Base-by-base conservation (phyloP, 306 rosid genomes). In the Cicer cuneatum region DNA sequence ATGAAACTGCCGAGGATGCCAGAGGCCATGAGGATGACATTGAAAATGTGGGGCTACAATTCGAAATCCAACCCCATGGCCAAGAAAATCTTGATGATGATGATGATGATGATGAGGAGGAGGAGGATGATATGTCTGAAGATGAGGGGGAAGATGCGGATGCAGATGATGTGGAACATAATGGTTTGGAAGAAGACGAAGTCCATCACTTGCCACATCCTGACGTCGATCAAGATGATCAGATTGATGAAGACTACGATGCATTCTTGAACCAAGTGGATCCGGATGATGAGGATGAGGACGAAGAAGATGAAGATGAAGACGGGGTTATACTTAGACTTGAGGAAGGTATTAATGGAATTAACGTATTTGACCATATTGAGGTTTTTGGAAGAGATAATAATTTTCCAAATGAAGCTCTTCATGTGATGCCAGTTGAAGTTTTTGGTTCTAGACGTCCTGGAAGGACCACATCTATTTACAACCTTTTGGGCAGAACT, bases 301-400 rank as follows among this genome's bases (percentile, higher is more conserved):
- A 93, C 13, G 81, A 77, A 15, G 98, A 93, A 0, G 98, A 93
- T 72, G 98, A 93, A 63, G 98, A 93, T 29, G 98, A 91, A 48
- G 96, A 93, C 82, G 97, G 93, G 71, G 98, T 93, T 54, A 89
- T 93, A 74, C 60, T 93, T 39, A 86, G 98, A 85, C 88, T 93
- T 66, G 98, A 93, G 87, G 98, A 93, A 88, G 98, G 98, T 59
- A 93, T 93, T 43, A 93, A 91, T 85, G 98, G 97, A 78, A 93
- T 93, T 69, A 91, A 93, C 83, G 97, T 93, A 21, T 87, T 91
- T 84, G 97, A 93, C 77, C 98, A 89, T 70, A 90, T 93, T 84
- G 98, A 93, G 90, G 94, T 89, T 64, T 84, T 93, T 78, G 96
- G 98, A 42, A 91, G 98, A 83, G 98, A 89, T 49, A 84, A 78